Percentiles rank a stretch among this genome's conserved stretches.
Conservation (phyloP, 1,284 basidiomycete species). For the Cryptococcus floricola region DNA sequence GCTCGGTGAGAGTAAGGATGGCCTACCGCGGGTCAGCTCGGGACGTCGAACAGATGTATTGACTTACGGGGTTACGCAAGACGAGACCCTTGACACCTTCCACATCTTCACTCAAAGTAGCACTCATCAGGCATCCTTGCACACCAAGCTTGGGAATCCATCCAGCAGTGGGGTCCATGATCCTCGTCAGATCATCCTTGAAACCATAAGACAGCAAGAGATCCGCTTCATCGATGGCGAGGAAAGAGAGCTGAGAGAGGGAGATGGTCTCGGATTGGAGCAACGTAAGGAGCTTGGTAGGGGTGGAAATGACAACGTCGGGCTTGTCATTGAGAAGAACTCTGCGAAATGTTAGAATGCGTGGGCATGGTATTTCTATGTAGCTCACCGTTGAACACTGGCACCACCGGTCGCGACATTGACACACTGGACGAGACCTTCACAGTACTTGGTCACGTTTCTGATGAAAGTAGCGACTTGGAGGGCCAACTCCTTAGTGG, state of each 20-base stretch:
- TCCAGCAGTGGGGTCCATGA: constrained; percentile 58
- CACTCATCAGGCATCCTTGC: constrained; percentile 95
- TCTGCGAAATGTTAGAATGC: constrained; percentile 38
- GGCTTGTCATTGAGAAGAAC: constrained; percentile 81
- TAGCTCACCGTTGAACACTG: constrained; percentile 68
- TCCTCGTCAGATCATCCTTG: constrained; percentile 81
- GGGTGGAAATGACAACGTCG: constrained; percentile 88
- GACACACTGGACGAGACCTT: constrained; percentile 66
- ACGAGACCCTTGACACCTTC: constrained; percentile 83
- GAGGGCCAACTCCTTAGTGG: constrained; percentile 88
- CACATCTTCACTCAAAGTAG: constrained; percentile 95
- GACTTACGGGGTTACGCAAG: constrained; percentile 76
- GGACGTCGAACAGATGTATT: neutral
- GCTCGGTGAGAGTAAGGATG: constrained; percentile 80
- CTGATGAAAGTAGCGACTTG: constrained; percentile 76
- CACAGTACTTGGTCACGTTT: constrained; percentile 67
- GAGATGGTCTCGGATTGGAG: constrained; percentile 68
- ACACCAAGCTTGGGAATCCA: constrained; percentile 77
- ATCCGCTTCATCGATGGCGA: constrained; percentile 98
- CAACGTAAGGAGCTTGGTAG: constrained; percentile 73
- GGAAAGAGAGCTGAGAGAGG: constrained; percentile 62
- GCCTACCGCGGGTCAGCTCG: constrained; percentile 53
- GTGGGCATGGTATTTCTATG: neutral
- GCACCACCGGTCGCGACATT: constrained; percentile 77
- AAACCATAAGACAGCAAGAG: constrained; percentile 96